Percentiles rank a stretch among this genome's conserved stretches.
Conservation (phyloP, 2,329 filamentous ascomycete species). For the Clonostachys rhizophaga region DNA sequence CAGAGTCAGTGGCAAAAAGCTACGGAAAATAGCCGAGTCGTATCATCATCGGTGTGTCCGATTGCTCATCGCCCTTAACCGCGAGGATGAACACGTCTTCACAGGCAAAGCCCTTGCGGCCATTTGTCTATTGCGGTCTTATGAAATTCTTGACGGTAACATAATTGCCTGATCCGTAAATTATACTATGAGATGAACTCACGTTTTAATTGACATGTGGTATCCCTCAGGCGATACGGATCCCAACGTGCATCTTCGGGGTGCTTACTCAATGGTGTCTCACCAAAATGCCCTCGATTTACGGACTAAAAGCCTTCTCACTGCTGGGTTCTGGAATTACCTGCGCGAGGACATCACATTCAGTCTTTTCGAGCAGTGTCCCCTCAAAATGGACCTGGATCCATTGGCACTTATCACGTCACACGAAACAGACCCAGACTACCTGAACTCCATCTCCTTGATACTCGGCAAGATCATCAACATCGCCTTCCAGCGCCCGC, state of each 20-base stretch:
- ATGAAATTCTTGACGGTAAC: conserved; percentile 38
- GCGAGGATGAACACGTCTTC: conserved; percentile 17
- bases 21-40: conserved; percentile 20
- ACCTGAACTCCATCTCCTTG: conserved; percentile 33
- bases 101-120: conserved; percentile 36
- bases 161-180: neutral
- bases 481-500: conserved; percentile 15
- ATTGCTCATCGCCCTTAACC: conserved; percentile 27
- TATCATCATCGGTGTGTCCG: conserved; percentile 34
- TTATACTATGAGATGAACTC: neutral
- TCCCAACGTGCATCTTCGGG: conserved; percentile 38
- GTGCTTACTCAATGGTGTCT: conserved; percentile 37
- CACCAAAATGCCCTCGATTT: conserved; percentile 12
- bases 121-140: conserved; percentile 40
- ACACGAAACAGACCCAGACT: conserved; percentile 10
- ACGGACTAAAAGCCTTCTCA: conserved; percentile 17
- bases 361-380: conserved; percentile 36
- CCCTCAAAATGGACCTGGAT: conserved; percentile 31
- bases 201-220: too few species aligned
- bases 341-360: conserved; percentile 48
- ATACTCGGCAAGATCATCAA: conserved; percentile 39
- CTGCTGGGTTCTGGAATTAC: conserved; percentile 45
- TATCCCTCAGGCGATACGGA: conserved; percentile 23
- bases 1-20: conserved; percentile 18
- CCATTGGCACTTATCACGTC: conserved; percentile 5